Conservation (phyloP, 1,139 yeast species). For the Suhomyces taliae region DNA sequence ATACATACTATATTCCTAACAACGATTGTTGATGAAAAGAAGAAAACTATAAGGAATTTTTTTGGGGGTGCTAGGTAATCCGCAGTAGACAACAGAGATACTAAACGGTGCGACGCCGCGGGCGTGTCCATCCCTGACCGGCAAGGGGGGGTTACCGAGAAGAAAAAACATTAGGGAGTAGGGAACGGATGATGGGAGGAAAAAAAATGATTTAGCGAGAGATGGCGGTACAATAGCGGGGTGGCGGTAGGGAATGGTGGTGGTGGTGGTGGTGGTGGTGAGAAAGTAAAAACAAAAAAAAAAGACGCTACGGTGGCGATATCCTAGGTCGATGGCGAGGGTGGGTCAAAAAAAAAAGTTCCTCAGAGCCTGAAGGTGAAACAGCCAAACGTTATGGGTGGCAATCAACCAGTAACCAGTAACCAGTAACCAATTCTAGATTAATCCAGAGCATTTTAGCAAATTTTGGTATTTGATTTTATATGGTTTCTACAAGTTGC, state of each 20-base stretch:
- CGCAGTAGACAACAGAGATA: constrained; percentile 4
- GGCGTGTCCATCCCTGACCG: constrained; percentile 7
- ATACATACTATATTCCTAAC: constrained; percentile 11
- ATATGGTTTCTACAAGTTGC: no score
- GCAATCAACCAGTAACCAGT: no score
- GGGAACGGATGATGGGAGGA: background rate
- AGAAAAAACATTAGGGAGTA: background rate
- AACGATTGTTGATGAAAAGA: constrained; percentile 10
- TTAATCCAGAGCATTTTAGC: no score
- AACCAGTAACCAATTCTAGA: no score
- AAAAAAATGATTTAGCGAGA: background rate
- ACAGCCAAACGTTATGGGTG: no score
- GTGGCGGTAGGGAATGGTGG: background rate
- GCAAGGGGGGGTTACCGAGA: background rate
- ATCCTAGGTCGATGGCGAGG: no score
- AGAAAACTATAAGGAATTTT: constrained; percentile 7
- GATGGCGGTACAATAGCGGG: background rate
- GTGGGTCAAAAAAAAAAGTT: no score
- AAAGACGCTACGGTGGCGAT: no score
- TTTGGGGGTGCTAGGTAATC: constrained; percentile 7
- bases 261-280: background rate
- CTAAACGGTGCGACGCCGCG: constrained; percentile 8
- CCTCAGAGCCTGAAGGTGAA: no score
- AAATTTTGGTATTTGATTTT: no score
- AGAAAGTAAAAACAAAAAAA: no score